Base-by-base conservation (phyloP, 2,329 filamentous ascomycete genomes). In the Teratosphaeria pseudoeucalypti region DNA sequence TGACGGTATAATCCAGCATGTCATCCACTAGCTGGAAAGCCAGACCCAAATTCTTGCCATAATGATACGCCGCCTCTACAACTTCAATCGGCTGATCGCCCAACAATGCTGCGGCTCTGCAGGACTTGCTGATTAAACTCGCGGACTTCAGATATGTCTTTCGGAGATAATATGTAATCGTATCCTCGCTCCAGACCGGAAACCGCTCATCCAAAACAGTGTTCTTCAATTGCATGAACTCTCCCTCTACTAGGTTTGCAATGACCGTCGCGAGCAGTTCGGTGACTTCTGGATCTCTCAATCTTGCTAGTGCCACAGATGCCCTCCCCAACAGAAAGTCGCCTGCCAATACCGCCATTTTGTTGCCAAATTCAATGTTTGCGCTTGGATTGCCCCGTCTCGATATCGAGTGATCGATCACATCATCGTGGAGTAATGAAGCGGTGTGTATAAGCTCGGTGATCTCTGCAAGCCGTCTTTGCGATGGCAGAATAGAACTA, bases 151-250 rank as follows among this genome's bases (percentile, higher is more conserved):
- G 82, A 71, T 99, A 99, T 32, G 94, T 99, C 81, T 99, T 99
- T 72, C 96, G 90, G 56, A 99, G 80, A 73, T 99, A 99, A 77
- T 99, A 97, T 29, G 85, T 83, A 62, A 99, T 82, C 1, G 91
- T 89, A 57, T 96, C 89, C 70, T 96, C 90, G 1, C 88, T 94
- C 83, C 89, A 97, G 10, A 82, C 78, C 0, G 92, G 92, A 66
- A 89, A 86, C 64, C 83, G 81, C 79, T 97, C 92, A 72, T 96
- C 92, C 65, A 84, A 81, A 54, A 89, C 89, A 1, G 94, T 97
- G 75, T 99, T 99, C 78, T 96, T 95, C 68, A 99, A 80, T 79
- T 99, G 94, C 94, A 99, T 99, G 78, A 99, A 97, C 76, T 99
- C 94, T 71, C 94, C 94, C 77, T 99, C 94, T 23, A 99, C 92